Evolutionary conservation across 1,284 basidiomycete species (phyloP).

Genomic region (Phenoliferia sp.): DNA sequence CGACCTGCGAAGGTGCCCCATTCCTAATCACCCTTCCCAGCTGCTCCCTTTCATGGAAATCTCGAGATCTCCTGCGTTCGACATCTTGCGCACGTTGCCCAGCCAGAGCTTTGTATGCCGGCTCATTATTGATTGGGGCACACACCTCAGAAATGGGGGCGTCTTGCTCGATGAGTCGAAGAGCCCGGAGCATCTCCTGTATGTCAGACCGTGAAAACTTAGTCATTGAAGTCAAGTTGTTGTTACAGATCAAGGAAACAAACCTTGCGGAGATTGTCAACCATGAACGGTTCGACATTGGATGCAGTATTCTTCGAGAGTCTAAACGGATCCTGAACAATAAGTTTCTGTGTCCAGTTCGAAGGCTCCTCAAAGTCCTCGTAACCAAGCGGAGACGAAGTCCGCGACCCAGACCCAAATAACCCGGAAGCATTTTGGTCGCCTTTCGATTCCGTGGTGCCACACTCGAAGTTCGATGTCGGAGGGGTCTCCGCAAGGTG

Average conservation of each 20-base stretch:
- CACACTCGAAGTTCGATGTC: too few species aligned
- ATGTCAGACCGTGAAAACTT: too few species aligned
- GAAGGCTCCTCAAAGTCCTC: constrained; percentile 32
- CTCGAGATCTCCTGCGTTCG: too few species aligned
- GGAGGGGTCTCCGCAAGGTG: too few species aligned
- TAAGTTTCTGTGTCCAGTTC: constrained; percentile 37
- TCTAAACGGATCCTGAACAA: constrained; percentile 44
- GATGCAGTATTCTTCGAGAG: constrained; percentile 40
- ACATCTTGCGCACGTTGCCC: too few species aligned
- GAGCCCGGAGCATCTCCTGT: constrained; percentile 23
- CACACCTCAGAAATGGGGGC: constrained; percentile 19
- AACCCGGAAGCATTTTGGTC: too few species aligned
- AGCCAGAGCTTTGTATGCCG: not conserved
- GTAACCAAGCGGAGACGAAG: constrained; percentile 25
- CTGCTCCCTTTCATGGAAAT: too few species aligned
- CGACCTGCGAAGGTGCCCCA: too few species aligned
- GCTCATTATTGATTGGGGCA: not conserved
- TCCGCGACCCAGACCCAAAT: constrained; percentile 7
- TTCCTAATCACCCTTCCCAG: too few species aligned
- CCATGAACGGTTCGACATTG: constrained; percentile 35
- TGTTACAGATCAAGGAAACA: not conserved
- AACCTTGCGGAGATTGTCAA: constrained; percentile 23
- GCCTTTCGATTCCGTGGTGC: too few species aligned
- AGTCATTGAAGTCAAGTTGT: not conserved
- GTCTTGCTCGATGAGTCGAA: constrained; percentile 8